phyloP scores from a whole-genome alignment of 2,329 filamentous ascomycete genomes.

The Coniosporium uncinatum region DNA sequence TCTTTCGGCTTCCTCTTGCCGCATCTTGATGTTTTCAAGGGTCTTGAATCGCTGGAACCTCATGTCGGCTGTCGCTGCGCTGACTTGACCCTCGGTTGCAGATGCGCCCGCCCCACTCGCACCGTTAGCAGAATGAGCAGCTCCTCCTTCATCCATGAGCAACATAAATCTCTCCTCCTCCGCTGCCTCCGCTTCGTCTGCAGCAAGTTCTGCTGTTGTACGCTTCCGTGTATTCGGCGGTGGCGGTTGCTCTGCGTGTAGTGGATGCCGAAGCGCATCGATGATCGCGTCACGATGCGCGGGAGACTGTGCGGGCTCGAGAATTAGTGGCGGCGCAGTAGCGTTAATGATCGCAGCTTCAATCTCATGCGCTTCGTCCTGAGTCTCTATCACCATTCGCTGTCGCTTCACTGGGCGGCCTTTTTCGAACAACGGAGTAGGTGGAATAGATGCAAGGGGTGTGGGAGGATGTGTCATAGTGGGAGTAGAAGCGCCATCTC shows the following conservation, averaged over 20 bases:
- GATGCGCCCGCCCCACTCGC: slow-evolving; percentile 53
- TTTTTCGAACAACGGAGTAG: slow-evolving; percentile 49
- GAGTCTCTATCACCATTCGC: slow-evolving; percentile 69
- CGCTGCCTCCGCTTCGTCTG: slow-evolving; percentile 87
- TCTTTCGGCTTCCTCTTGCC: slow-evolving; percentile 66
- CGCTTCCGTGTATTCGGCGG: slow-evolving; percentile 87
- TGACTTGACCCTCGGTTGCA: slow-evolving; percentile 63
- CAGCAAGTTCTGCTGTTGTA: slow-evolving; percentile 90
- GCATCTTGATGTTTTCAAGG: slow-evolving; percentile 75
- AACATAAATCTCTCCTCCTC: slow-evolving; percentile 92
- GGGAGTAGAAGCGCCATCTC: slow-evolving; percentile 29
- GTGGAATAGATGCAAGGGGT: slow-evolving; percentile 47
- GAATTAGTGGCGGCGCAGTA: slow-evolving; percentile 67
- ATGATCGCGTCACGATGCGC: slow-evolving; percentile 69
- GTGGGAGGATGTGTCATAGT: slow-evolving; percentile 60
- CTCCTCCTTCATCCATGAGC: slow-evolving; percentile 78
- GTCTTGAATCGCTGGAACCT: slow-evolving; percentile 91
- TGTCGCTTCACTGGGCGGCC: slow-evolving; percentile 65
- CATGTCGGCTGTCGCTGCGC: slow-evolving; percentile 71
- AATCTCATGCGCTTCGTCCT: slow-evolving; percentile 60
- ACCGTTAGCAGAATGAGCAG: slow-evolving; percentile 48
- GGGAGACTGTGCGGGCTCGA: slow-evolving; percentile 68
- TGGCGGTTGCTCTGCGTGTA: slow-evolving; percentile 71
- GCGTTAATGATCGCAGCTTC: slow-evolving; percentile 72
- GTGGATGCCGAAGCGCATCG: slow-evolving; percentile 66